Conservation (phyloP, 768 basidiomycete species). For the Russula sp. region DNA sequence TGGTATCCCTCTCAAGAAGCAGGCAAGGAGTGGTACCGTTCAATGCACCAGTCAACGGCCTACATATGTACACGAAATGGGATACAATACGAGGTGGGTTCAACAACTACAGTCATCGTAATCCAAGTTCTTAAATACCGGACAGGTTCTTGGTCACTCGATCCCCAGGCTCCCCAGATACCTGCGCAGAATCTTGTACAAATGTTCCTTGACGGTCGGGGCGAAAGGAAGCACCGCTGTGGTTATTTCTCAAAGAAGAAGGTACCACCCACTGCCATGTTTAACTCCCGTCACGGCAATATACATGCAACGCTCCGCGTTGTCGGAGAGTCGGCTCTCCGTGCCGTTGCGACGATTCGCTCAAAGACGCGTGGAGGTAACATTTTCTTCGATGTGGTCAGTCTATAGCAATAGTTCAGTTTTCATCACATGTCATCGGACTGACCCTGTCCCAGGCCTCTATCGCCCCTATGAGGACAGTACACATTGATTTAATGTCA, state of each 20-base stretch:
- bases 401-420: neutral
- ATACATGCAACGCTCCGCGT: conserved; percentile 19
- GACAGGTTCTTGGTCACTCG: conserved; percentile 26
- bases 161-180: conserved; percentile 14
- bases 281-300: conserved; percentile 20
- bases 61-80: conserved; percentile 13
- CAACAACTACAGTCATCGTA: too few species aligned
- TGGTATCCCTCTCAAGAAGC: neutral
- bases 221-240: neutral
- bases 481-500: conserved; percentile 9
- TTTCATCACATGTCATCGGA: neutral
- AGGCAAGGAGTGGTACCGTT: conserved; percentile 2
- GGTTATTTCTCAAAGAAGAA: conserved; percentile 2
- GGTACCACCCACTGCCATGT: conserved; percentile 13
- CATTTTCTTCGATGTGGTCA: conserved; percentile 22
- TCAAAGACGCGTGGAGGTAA: conserved; percentile 18
- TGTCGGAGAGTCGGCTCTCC: conserved; percentile 16
- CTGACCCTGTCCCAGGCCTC: conserved; percentile 17
- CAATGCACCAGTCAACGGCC: conserved; percentile 17
- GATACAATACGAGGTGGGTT: conserved; percentile 23
- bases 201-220: conserved; percentile 14
- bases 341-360: conserved; percentile 18
- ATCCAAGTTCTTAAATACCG: neutral
- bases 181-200: conserved; percentile 12
- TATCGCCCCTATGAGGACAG: conserved; percentile 19